Base-by-base conservation (phyloP, 129 eudicot genomes). In the Lactuca saligna region DNA sequence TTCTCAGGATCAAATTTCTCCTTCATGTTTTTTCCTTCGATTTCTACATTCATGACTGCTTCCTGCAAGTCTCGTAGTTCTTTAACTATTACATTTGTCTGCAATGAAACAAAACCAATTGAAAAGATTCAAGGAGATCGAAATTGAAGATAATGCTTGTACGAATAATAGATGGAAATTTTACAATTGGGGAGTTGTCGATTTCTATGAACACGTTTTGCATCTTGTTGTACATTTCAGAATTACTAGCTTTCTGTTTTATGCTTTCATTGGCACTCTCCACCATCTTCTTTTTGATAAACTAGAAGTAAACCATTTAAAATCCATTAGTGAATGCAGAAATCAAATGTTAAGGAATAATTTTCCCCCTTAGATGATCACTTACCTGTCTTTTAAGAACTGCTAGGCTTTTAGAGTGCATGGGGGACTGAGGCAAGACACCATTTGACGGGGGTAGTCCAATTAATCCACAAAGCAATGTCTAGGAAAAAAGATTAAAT, bases 381-480 rank as follows among this genome's bases (percentile, higher is more conserved):
- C 74, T 50, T 39, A 61, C 84, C 82, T 81, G 85, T 53, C 49
- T 60, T 68, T 71, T 69, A 15, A 83, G 82, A 56, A 68, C 73
- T 7, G 84, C 84, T 25, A 83, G 80, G 54, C 82, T 72, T 71
- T 83, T 79, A 44, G 84, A 71, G 78, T 83, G 87, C 87, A 83
- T 83, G 54, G 87, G 87, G 50, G 87, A 79, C 66, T 83, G 87
- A 50, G 87, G 87, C 71, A 83, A 71, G 7, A 83, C 82, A 13
- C 87, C 87, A 72, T 83, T 79, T 57, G 87, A 73, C 61, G 87
- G 87, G 29, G 87, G 87, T 46, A 83, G 25, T 57, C 87, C 87
- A 46, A 62, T 65, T 62, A 83, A 68, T 63, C 87, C 84, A 59
- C 87, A 83, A 17, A 83, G n/a, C 49, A 83, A 68, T 35, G 84